Evolutionary conservation across 345 rosid species (phyloP), one percentile per base, ranked within the genome.

Genomic region (Pugionium dolabratum): DNA sequence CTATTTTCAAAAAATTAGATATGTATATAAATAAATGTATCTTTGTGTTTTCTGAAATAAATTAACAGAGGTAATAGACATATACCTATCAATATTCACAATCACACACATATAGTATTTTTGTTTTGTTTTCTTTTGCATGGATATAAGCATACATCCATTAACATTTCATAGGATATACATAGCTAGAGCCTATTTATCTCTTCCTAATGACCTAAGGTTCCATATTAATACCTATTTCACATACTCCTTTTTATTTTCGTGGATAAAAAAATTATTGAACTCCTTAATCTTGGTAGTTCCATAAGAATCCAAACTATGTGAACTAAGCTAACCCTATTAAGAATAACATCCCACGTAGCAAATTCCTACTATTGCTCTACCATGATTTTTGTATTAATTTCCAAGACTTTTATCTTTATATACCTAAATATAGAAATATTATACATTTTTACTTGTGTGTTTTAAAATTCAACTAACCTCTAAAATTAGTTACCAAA

Each of bases 101-200:
- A 10, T 3, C 26, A 44, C 18, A 54, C 28, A 44, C n/a, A 9
- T 43, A 4, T 34, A 41, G 29, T 33, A 10, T 18, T 3, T 55
- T 54, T 66, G 18, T 18, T 18, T 18, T 18, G 18, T 27, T 39
- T 32, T 40, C 45, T 45, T 44, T 66, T 44, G 62, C 54, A 58
- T 54, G 54, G 45, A 54, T 45, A 18, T 44, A 40, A 27, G 28
- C 36, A 33, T 54, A 54, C 53, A 34, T 54, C 59, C 45, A 43
- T 34, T 65, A 42, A 64, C 60, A 53, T 64, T 52, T 42, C 11
- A 25, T 8, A 50, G 31, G n/a, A n/a, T n/a, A n/a, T n/a, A n/a
- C n/a, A n/a, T n/a, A n/a, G n/a, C n/a, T n/a, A n/a, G n/a, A n/a
- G n/a, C 27, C n/a, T 43, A 52, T 25, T 63, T 39, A n/a, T 39